phyloP scores from a whole-genome alignment of 1,139 yeast species.

The Candida sanyaensis region DNA sequence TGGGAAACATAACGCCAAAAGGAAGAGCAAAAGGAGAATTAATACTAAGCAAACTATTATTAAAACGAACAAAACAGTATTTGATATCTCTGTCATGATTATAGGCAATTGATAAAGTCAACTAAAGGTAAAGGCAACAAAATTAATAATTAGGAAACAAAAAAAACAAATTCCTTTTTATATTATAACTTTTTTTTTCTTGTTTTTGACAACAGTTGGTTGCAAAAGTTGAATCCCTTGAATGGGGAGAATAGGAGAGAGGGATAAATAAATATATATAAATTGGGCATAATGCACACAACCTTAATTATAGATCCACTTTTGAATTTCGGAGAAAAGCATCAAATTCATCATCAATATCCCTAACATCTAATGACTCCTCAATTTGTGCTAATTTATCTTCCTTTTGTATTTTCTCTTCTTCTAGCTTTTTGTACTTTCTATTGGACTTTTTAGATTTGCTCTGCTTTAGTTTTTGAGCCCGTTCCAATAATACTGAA shows the following conservation, averaged over 20 bases:
- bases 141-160: neutral
- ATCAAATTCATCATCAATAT: constrained; percentile 35
- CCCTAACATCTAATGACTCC: constrained; percentile 15
- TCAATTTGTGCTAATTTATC: constrained; percentile 11
- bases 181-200: neutral
- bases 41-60: constrained; percentile 5
- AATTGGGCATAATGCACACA: neutral
- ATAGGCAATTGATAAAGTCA: neutral
- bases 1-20: constrained; percentile 6
- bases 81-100: constrained; percentile 7
- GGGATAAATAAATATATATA: neutral
- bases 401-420: constrained; percentile 22
- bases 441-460: constrained; percentile 55
- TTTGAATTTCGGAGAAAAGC: constrained; percentile 18
- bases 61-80: constrained; percentile 9
- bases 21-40: neutral
- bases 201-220: constrained; percentile 10
- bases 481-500: constrained; percentile 51
- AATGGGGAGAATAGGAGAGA: neutral
- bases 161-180: neutral
- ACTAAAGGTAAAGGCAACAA: neutral
- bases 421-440: constrained; percentile 51
- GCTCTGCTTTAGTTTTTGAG: constrained; percentile 52
- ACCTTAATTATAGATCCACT: constrained; percentile 10
- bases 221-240: constrained; percentile 12